Evolutionary conservation across 164 flowering plant species (phyloP).

Genomic region (Macadamia integrifolia): DNA sequence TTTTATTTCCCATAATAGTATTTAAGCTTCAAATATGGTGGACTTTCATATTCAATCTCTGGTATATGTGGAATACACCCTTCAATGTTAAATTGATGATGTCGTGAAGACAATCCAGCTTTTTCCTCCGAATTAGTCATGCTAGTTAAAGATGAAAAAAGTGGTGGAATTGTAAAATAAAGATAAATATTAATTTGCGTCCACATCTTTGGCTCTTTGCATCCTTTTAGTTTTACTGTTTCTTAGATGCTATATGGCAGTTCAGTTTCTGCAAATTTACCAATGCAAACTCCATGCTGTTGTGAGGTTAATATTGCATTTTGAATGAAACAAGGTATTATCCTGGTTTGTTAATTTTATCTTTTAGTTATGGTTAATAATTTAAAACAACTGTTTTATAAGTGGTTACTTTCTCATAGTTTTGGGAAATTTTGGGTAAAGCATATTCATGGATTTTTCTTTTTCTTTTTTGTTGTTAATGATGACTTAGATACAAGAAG

Average conservation of each 20-base stretch:
- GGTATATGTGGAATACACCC: conserved; percentile 40
- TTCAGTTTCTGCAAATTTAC: conserved; percentile 36
- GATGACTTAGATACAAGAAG: conserved; percentile 88
- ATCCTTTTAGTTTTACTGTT: conserved; percentile 17
- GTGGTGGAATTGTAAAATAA: not conserved
- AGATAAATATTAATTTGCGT: not conserved
- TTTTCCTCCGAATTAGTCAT: conserved; percentile 8
- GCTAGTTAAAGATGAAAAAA: conserved; percentile 3
- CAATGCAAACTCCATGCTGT: conserved; percentile 42
- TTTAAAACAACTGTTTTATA: conserved; percentile 10
- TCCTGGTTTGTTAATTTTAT: conserved; percentile 23
- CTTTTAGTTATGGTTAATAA: conserved; percentile 6
- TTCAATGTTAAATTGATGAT: conserved; percentile 19
- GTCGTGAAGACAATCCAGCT: conserved; percentile 10
- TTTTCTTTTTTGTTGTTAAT: conserved; percentile 25
- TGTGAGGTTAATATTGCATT: conserved; percentile 47
- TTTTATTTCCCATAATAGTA: conserved; percentile 11
- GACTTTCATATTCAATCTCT: conserved; percentile 20
- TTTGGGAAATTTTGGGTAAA: not conserved
- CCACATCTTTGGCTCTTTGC: not conserved
- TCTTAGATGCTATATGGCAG: conserved; percentile 21
- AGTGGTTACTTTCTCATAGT: not conserved
- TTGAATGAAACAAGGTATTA: conserved; percentile 47
- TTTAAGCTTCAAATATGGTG: conserved; percentile 16
- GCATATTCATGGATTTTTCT: conserved; percentile 29